Evolutionary conservation across 2,329 filamentous ascomycete genomes (phyloP).

Genomic region (Cladophialophora carrionii): DNA sequence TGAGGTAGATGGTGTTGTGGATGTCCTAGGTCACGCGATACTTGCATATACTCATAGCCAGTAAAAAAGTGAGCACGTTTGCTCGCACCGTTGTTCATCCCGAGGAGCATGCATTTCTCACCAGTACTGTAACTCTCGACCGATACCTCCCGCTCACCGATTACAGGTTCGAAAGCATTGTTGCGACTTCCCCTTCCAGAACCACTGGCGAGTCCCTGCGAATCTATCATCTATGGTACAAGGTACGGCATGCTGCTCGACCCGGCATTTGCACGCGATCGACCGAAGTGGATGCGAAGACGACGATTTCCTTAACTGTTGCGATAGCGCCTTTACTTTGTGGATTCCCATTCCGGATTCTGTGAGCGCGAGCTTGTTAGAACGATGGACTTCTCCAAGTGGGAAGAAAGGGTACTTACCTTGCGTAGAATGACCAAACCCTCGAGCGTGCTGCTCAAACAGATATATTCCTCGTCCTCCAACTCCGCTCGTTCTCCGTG

Average conservation of each 20-base stretch:
- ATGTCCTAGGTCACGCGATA: no score
- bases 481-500: conserved; percentile 94
- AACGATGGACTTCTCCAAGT: neutral
- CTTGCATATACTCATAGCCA: no score
- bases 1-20: no score
- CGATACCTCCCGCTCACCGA: no score
- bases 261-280: conserved; percentile 2
- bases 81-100: no score
- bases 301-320: neutral
- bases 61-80: no score
- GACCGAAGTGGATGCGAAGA: neutral
- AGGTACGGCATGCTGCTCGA: conserved; percentile 1
- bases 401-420: conserved; percentile 60
- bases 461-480: conserved; percentile 96
- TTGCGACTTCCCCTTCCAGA: neutral
- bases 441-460: conserved; percentile 86
- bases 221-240: conserved; percentile 23
- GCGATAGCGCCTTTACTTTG: conserved; percentile 40
- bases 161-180: neutral
- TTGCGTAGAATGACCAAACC: conserved; percentile 95
- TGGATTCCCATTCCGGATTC: conserved; percentile 53
- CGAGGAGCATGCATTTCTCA: no score
- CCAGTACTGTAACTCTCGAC: no score
- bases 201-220: neutral
- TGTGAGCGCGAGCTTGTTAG: conserved; percentile 41